phyloP scores from a whole-genome alignment of 768 basidiomycete species.

The Pulveroboletus ravenelii region DNA sequence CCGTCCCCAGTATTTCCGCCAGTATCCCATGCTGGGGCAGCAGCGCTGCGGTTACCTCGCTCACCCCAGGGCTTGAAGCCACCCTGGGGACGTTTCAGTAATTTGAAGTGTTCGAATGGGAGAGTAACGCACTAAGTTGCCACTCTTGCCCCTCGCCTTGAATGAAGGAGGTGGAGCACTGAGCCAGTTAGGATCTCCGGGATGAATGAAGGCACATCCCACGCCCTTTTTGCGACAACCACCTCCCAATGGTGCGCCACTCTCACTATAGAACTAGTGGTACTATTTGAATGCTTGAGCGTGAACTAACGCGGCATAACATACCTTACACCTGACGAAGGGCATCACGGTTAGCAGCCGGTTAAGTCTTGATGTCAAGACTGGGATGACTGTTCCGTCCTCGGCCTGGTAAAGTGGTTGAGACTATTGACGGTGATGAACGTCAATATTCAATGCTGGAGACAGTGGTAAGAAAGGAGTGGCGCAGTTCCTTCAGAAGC shows the following conservation, averaged over 20 bases:
- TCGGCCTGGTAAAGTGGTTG: background rate
- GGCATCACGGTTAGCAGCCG: constrained; percentile 17
- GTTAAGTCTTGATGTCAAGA: background rate
- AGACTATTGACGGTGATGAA: background rate
- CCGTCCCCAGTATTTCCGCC: constrained; percentile 2
- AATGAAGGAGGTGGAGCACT: constrained; percentile 11
- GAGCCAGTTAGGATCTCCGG: constrained; percentile 22
- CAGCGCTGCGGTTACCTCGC: background rate
- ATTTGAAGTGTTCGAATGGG: background rate
- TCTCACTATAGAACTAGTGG: constrained; percentile 28
- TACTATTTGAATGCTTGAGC: background rate
- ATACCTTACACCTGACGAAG: constrained; percentile 21
- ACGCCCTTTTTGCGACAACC: constrained; percentile 24
- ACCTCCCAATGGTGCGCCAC: constrained; percentile 21
- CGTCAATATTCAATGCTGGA: background rate
- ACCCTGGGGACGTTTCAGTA: constrained; percentile 3
- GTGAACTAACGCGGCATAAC: constrained; percentile 8
- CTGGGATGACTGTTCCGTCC: background rate
- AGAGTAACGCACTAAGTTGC: constrained; percentile 14
- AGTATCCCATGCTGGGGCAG: background rate
- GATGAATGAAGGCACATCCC: constrained; percentile 31
- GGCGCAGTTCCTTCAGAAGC: no score
- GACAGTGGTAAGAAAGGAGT: background rate
- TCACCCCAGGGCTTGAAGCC: constrained; percentile 6
- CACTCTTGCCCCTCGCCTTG: constrained; percentile 12